phyloP scores from a whole-genome alignment of 163 green algal species.

The Smithsoniella earleae region DNA sequence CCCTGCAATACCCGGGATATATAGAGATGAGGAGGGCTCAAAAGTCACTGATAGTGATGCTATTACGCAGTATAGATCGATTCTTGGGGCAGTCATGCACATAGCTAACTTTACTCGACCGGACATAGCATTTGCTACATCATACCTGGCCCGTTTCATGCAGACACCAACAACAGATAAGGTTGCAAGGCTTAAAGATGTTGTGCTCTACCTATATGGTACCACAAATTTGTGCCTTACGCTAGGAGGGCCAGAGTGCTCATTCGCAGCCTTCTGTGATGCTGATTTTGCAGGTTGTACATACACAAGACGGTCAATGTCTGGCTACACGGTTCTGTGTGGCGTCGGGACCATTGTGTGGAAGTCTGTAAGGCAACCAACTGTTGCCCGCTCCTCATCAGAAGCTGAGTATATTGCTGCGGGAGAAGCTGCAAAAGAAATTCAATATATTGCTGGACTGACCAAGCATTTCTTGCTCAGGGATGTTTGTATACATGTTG shows the following conservation, averaged over 20 bases:
- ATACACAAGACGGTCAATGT: not conserved
- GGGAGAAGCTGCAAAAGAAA: not conserved
- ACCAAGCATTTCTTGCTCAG: not conserved
- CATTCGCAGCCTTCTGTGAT: not conserved
- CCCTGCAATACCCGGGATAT: no score
- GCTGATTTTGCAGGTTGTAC: not conserved
- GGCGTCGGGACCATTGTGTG: not conserved
- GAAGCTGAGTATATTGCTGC: conserved; percentile 26
- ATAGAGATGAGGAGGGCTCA: not conserved
- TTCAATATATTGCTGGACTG: not conserved
- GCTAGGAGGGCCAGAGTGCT: not conserved
- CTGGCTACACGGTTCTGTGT: not conserved
- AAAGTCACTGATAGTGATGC: not conserved
- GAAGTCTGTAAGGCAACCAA: not conserved
- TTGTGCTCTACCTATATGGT: conserved; percentile 39
- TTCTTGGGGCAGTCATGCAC: conserved; percentile 42
- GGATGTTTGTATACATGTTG: conserved; percentile 1
- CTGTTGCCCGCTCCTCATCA: not conserved
- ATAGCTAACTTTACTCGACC: conserved; percentile 38
- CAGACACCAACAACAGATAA: conserved; percentile 32
- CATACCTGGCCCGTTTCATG: conserved; percentile 38
- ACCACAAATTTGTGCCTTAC: conserved; percentile 32
- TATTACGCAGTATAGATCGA: conserved; percentile 32
- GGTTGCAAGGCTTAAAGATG: conserved; percentile 32
- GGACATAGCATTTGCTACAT: conserved; percentile 39